These are phyloP conservation scores for Cystobasidium pallidum DNA, from an alignment of 1,284 basidiomycete genomes.

Conservation along the genomic window DNA sequence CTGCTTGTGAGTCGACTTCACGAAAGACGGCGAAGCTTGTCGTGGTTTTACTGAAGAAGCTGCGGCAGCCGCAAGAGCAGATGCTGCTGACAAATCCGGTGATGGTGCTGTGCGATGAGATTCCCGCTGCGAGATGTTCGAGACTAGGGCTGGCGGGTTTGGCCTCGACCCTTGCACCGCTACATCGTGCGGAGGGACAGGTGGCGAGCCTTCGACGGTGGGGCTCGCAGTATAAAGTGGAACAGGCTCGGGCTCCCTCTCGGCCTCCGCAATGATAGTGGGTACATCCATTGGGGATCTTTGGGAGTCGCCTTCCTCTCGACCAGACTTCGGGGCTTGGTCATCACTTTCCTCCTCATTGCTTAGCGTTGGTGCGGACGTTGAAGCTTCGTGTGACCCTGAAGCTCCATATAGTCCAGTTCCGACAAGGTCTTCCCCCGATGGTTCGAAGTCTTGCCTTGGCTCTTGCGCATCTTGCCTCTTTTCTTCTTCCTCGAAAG, in stretches of 20 bases:
- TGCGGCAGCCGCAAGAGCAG: slow-evolving; percentile 24
- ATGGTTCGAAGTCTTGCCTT: slow-evolving; percentile 19
- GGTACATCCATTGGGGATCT: neutral
- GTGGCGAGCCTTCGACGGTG: neutral
- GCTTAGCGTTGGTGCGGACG: neutral
- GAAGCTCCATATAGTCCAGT: slow-evolving; percentile 34
- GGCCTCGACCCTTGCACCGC: neutral
- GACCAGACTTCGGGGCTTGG: neutral
- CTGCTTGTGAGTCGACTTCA: neutral
- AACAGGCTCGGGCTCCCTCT: neutral
- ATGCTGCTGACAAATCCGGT: slow-evolving; percentile 9
- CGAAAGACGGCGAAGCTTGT: neutral
- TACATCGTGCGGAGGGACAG: neutral
- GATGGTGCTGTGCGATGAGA: slow-evolving; percentile 8
- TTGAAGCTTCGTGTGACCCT: slow-evolving; percentile 15
- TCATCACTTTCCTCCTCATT: neutral
- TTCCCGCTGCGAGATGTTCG: neutral
- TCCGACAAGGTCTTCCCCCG: slow-evolving; percentile 31
- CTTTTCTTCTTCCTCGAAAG: no score
- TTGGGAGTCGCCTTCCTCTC: neutral
- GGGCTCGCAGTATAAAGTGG: neutral
- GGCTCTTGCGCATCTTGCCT: neutral
- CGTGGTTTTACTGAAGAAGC: slow-evolving; percentile 13
- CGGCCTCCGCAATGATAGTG: neutral
- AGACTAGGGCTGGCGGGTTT: neutral